phyloP scores from a whole-genome alignment of 2,329 filamentous ascomycete genomes.

The Venturia oleaginea region DNA sequence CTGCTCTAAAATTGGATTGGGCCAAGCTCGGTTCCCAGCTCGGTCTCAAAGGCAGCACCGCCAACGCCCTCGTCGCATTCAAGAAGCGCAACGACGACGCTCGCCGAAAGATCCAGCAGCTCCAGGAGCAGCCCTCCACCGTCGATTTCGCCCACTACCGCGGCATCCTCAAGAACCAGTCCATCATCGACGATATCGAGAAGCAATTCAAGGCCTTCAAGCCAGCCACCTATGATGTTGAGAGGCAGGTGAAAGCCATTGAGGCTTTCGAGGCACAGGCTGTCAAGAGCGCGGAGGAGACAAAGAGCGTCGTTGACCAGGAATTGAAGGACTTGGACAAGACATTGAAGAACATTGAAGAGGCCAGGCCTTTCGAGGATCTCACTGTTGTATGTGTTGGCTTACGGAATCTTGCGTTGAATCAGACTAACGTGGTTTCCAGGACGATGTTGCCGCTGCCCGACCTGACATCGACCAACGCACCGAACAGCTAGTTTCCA shows the following conservation, averaged over 20 bases:
- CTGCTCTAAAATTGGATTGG: slow-evolving; percentile 99
- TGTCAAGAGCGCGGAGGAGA: slow-evolving; percentile 91
- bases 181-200: slow-evolving; percentile 94
- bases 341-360: slow-evolving; percentile 95
- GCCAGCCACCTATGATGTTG: slow-evolving; percentile 86
- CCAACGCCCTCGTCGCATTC: slow-evolving; percentile 83
- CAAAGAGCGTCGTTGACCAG: slow-evolving; percentile 90
- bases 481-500: slow-evolving; percentile 87
- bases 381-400: slow-evolving; percentile 79
- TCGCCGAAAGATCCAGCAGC: slow-evolving; percentile 80
- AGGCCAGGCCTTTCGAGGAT: slow-evolving; percentile 89
- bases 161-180: slow-evolving; percentile 86
- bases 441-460: slow-evolving; percentile 92
- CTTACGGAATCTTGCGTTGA: not conserved
- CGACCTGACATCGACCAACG: slow-evolving; percentile 97
- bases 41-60: slow-evolving; percentile 91
- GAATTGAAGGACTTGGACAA: slow-evolving; percentile 91
- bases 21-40: slow-evolving; percentile 87
- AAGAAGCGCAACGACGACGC: slow-evolving; percentile 99
- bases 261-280: slow-evolving; percentile 97
- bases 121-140: slow-evolving; percentile 73
- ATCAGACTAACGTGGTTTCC: slow-evolving; percentile 16
- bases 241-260: slow-evolving; percentile 93
- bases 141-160: slow-evolving; percentile 96
- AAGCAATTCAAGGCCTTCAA: slow-evolving; percentile 87